These are phyloP conservation scores for Septoria linicola DNA, from an alignment of 2,329 filamentous ascomycete genomes.

Conservation along the genomic window DNA sequence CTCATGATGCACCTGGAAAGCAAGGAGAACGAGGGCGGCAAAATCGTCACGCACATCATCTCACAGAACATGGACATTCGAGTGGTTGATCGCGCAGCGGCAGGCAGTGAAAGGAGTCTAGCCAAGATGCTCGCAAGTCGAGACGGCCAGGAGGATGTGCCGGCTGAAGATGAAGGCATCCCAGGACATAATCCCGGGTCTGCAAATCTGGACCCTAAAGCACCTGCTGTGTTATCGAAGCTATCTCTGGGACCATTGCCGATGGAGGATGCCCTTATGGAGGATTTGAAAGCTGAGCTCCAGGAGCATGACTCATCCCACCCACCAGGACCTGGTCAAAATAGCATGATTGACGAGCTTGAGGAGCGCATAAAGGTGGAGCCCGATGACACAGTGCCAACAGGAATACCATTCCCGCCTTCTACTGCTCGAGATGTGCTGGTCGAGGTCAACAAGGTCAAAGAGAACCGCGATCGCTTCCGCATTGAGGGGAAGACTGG, in stretches of 20 bases:
- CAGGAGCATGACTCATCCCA: slow-evolving; percentile 79
- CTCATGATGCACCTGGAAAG: slow-evolving; percentile 86
- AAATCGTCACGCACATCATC: slow-evolving; percentile 73
- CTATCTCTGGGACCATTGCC: slow-evolving; percentile 79
- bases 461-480: slow-evolving; percentile 89
- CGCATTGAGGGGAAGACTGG: slow-evolving; percentile 81
- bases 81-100: slow-evolving; percentile 56
- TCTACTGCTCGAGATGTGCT: slow-evolving; percentile 86
- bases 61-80: slow-evolving; percentile 59
- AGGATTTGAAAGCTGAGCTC: slow-evolving; percentile 83
- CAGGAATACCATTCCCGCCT: slow-evolving; percentile 78
- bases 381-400: slow-evolving; percentile 78
- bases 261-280: slow-evolving; percentile 77
- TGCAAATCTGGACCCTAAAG: slow-evolving; percentile 58
- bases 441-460: slow-evolving; percentile 90
- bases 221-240: slow-evolving; percentile 57
- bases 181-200: slow-evolving; percentile 66
- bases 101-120: slow-evolving; percentile 59
- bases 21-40: slow-evolving; percentile 78
- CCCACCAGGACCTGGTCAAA: slow-evolving; percentile 67
- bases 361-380: slow-evolving; percentile 86
- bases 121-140: slow-evolving; percentile 58
- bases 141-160: slow-evolving; percentile 56
- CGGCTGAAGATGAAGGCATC: slow-evolving; percentile 67
- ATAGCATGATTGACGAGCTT: slow-evolving; percentile 80